Evolutionary conservation across 768 basidiomycete genomes (phyloP).

Genomic region (Tulasnella sp.): DNA sequence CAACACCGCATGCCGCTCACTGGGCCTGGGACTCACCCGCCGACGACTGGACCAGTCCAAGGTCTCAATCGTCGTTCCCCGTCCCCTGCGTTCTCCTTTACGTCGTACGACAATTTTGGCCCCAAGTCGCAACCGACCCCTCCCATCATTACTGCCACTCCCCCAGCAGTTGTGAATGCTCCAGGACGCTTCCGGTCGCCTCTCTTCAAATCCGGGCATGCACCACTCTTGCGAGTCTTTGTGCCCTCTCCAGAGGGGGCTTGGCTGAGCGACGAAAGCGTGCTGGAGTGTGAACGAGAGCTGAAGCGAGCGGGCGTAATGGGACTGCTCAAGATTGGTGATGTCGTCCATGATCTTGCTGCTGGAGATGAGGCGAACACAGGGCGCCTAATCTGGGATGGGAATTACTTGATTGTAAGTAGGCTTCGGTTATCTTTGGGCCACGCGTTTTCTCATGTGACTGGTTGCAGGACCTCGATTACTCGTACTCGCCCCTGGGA

Average conservation of each 20-base stretch:
- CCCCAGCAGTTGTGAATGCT: not conserved
- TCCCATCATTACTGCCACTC: not conserved
- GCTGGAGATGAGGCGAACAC: slow-evolving; percentile 77
- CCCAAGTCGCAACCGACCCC: not conserved
- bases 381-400: slow-evolving; percentile 66
- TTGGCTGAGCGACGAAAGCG: slow-evolving; percentile 72
- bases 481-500: slow-evolving; percentile 60
- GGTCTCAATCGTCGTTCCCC: slow-evolving; percentile 48
- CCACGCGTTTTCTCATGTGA: slow-evolving; percentile 10
- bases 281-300: slow-evolving; percentile 73
- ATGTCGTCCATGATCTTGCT: slow-evolving; percentile 79
- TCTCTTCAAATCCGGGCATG: slow-evolving; percentile 54
- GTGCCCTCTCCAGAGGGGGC: slow-evolving; percentile 78
- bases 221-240: slow-evolving; percentile 67
- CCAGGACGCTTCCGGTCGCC: slow-evolving; percentile 46
- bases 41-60: not conserved
- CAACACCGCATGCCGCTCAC: slow-evolving; percentile 8
- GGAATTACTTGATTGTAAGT: slow-evolving; percentile 73
- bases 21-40: slow-evolving; percentile 10
- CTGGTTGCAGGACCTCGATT: slow-evolving; percentile 62
- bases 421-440: not conserved
- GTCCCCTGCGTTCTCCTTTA: slow-evolving; percentile 43
- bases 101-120: slow-evolving; percentile 5
- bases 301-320: slow-evolving; percentile 54
- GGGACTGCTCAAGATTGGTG: slow-evolving; percentile 54